Conservation (phyloP, 2,329 filamentous ascomycete species). For the Fusarium verrucosum region DNA sequence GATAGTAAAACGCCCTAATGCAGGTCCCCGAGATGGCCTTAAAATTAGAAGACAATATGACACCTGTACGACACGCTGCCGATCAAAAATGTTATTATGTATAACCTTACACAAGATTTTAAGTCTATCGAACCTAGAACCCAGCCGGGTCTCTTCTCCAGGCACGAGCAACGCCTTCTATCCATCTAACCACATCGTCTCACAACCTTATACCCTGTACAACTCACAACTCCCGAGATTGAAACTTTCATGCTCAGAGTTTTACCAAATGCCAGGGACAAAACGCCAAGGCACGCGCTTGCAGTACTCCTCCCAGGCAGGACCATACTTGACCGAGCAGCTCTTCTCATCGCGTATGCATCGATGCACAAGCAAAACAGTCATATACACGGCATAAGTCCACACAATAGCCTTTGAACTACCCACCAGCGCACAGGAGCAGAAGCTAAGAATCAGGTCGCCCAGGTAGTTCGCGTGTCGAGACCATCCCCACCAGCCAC, state of each 20-base stretch:
- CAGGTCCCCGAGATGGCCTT: too few relatives aligned
- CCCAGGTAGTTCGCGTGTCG: slow-evolving; percentile 46
- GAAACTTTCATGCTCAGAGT: background rate
- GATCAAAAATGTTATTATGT: background rate
- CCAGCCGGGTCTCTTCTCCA: background rate
- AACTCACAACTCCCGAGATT: too few relatives aligned
- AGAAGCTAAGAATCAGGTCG: slow-evolving; percentile 46
- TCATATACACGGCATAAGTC: slow-evolving; percentile 58
- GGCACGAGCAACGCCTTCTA: background rate
- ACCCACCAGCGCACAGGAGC: slow-evolving; percentile 55
- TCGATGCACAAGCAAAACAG: slow-evolving; percentile 54
- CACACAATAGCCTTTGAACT: slow-evolving; percentile 52
- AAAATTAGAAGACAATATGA: background rate
- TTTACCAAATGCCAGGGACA: slow-evolving; percentile 48
- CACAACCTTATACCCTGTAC: background rate
- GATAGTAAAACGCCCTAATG: background rate
- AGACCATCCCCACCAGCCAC: slow-evolving; percentile 46
- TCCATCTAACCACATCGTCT: background rate
- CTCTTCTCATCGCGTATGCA: slow-evolving; percentile 57
- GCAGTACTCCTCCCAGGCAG: slow-evolving; percentile 56
- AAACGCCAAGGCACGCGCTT: slow-evolving; percentile 53
- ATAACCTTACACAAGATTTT: background rate
- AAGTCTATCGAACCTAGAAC: background rate
- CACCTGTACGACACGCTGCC: fast-evolving
- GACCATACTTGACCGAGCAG: slow-evolving; percentile 56